Evolutionary conservation across 257 asterid species (phyloP).

Genomic region (Solanum etuberosum): DNA sequence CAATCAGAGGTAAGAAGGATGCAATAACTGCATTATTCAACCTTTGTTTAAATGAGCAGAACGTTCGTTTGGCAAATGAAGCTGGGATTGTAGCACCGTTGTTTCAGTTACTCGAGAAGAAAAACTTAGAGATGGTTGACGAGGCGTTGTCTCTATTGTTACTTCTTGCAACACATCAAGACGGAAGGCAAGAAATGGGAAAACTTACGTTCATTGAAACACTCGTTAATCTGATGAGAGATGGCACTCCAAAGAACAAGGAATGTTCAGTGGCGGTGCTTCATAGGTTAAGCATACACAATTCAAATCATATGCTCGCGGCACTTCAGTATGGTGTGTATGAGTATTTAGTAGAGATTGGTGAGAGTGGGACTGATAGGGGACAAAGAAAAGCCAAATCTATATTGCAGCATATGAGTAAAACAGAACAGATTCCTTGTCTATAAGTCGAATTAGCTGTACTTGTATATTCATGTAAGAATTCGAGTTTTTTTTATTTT

Average conservation of each 20-base stretch:
- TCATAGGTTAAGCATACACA: slow-evolving; percentile 44
- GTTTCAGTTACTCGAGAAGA: slow-evolving; percentile 30
- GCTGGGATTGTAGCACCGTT: slow-evolving; percentile 51
- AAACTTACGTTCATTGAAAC: slow-evolving; percentile 48
- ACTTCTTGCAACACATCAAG: slow-evolving; percentile 38
- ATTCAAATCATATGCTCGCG: slow-evolving; percentile 51
- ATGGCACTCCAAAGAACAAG: slow-evolving; percentile 60
- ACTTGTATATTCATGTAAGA: not conserved
- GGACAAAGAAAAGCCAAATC: slow-evolving; percentile 65
- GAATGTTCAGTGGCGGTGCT: slow-evolving; percentile 76
- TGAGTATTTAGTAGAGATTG: slow-evolving; percentile 45
- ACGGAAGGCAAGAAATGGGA: slow-evolving; percentile 62
- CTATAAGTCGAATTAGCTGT: not conserved
- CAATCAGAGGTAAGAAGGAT: slow-evolving; percentile 75
- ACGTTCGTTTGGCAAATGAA: slow-evolving; percentile 45
- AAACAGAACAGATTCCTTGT: slow-evolving; percentile 40
- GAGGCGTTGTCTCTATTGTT: slow-evolving; percentile 51
- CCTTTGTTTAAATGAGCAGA: slow-evolving; percentile 41
- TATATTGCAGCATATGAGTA: slow-evolving; percentile 39
- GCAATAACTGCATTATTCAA: slow-evolving; percentile 72
- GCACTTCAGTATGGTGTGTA: slow-evolving; percentile 77
- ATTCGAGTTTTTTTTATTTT: too few relatives aligned
- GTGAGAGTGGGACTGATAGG: slow-evolving; percentile 61
- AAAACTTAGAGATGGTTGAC: slow-evolving; percentile 51
- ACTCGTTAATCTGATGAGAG: slow-evolving; percentile 34